A percentile compares a stretch with the other conserved stretches of the same genome.
phyloP scores from a whole-genome alignment of 208 protist genomes.

The Trypanosoma lewisi region DNA sequence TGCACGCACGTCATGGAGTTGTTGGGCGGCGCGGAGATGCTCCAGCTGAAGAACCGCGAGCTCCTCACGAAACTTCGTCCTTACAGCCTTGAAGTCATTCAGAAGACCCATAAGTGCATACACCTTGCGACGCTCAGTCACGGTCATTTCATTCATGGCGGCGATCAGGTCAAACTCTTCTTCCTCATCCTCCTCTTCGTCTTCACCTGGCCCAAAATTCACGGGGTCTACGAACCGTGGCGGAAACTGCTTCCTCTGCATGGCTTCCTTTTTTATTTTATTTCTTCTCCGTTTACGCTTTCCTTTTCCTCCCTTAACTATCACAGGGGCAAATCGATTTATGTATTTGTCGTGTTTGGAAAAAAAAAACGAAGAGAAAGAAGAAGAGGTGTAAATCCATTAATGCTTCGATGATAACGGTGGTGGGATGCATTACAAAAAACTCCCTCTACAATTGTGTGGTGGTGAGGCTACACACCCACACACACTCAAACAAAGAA shows the following conservation, averaged over 20 bases:
- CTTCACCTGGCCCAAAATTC: background rate
- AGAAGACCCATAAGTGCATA: constrained; percentile 63
- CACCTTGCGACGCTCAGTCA: constrained; percentile 44
- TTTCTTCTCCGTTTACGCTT: constrained; percentile 7
- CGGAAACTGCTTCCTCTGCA: constrained; percentile 19
- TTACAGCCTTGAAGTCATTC: constrained; percentile 44
- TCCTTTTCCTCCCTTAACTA: constrained; percentile 8
- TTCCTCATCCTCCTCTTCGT: constrained; percentile 38
- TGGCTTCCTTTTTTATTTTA: constrained; percentile 12
- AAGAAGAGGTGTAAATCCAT: no score
- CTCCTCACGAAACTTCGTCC: constrained; percentile 38
- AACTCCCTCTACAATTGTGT: no score
- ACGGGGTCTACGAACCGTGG: constrained; percentile 32
- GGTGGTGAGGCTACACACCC: no score
- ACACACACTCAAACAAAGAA: constrained; percentile 9
- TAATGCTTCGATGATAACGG: no score
- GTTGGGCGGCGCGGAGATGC: constrained; percentile 18
- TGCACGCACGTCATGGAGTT: constrained; percentile 37
- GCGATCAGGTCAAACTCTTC: constrained; percentile 55
- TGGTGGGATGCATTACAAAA: no score
- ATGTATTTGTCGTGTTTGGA: constrained; percentile 1
- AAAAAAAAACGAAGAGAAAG: constrained; percentile 16
- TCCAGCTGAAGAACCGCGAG: constrained; percentile 33
- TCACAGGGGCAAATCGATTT: background rate
- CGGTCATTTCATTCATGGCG: constrained; percentile 51